Percentiles rank a stretch among this genome's conserved stretches.
phyloP scores from a whole-genome alignment of 768 basidiomycete genomes.

The Lactarius pseudohatsudake region DNA sequence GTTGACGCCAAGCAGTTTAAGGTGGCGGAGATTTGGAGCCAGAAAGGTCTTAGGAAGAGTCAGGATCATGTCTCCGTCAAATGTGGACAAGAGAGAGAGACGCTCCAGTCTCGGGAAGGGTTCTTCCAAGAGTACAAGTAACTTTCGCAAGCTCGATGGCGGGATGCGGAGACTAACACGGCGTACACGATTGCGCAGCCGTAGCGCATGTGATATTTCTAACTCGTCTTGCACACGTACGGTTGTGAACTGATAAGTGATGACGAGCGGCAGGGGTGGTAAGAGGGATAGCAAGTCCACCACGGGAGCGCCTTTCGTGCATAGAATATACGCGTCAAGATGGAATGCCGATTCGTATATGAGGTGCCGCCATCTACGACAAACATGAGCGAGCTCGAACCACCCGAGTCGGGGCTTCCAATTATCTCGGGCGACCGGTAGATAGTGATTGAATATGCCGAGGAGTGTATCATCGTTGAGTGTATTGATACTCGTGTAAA shows the following conservation, averaged over 20 bases:
- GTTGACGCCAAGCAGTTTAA: not conserved
- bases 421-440: not conserved
- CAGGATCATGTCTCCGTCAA: not conserved
- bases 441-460: not conserved
- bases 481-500: not conserved
- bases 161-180: not conserved
- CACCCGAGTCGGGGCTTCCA: not conserved
- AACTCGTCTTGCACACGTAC: not conserved
- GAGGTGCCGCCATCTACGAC: not conserved
- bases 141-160: not conserved
- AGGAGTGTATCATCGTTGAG: not conserved
- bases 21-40: slow-evolving; percentile 4
- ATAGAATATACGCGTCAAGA: slow-evolving; percentile 2
- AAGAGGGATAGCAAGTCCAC: not conserved
- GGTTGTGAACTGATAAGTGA: not conserved
- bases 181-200: not conserved
- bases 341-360: not conserved
- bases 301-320: not conserved
- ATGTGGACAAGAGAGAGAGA: not conserved
- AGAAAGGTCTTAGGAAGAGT: not conserved
- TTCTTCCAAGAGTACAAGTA: not conserved
- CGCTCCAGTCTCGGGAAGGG: not conserved
- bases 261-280: slow-evolving; percentile 11
- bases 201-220: not conserved
- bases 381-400: not conserved